A percentile compares a stretch with the other conserved stretches of the same genome.
These are phyloP conservation scores for Sporobolomyces phaffii DNA, from an alignment of 768 basidiomycete genomes.

Conservation along the genomic window DNA sequence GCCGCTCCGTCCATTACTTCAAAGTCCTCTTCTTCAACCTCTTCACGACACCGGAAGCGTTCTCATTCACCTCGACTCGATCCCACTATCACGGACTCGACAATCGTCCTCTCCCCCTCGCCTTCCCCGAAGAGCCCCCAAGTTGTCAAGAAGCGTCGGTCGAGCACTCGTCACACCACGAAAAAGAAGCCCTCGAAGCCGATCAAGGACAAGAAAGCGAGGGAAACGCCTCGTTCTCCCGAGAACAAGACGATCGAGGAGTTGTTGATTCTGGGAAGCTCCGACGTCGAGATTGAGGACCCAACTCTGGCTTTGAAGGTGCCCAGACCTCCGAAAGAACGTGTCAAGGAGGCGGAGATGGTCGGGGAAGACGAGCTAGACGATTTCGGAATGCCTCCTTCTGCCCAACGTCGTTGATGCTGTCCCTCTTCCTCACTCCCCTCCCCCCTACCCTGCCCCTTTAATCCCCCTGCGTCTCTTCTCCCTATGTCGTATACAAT, in stretches of 20 bases:
- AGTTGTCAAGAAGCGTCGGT: not conserved
- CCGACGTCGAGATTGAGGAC: constrained; percentile 17
- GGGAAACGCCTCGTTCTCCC: not conserved
- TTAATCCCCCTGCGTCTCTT: not conserved
- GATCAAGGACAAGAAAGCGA: not conserved
- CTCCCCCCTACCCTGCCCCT: not conserved
- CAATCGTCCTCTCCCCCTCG: not conserved
- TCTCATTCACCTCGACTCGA: not conserved
- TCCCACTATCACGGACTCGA: not conserved
- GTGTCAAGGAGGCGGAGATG: not conserved
- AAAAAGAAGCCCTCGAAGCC: not conserved
- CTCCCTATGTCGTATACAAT: no score
- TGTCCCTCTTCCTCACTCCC: not conserved
- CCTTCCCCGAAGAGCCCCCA: not conserved
- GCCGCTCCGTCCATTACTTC: not conserved
- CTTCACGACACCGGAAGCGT: no score
- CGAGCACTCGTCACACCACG: not conserved
- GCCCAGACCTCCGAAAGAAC: not conserved
- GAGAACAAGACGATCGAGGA: not conserved
- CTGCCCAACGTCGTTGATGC: constrained; percentile 15
- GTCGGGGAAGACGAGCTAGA: constrained; percentile 18
- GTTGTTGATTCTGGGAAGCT: constrained; percentile 24
- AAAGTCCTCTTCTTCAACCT: not conserved
- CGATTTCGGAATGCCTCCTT: constrained; percentile 32
- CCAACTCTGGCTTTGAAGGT: not conserved